These are phyloP conservation scores for Astraeus odoratus DNA, from an alignment of 768 basidiomycete genomes.

Conservation along the genomic window DNA sequence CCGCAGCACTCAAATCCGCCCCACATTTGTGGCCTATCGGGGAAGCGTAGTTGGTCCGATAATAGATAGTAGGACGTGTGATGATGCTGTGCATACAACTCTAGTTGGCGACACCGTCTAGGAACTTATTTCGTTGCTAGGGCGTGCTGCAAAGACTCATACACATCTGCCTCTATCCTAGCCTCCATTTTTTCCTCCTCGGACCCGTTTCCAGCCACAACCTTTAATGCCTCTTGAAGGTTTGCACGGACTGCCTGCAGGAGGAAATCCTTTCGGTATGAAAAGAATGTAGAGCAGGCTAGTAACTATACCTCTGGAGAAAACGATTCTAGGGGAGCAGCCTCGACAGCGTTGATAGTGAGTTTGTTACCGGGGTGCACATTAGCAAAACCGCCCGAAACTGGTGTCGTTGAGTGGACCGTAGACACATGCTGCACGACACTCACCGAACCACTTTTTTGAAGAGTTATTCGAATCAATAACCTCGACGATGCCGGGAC, in stretches of 20 bases:
- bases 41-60: too few species aligned
- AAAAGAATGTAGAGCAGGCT: not conserved
- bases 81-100: slow-evolving; percentile 2
- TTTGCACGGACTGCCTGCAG: slow-evolving; percentile 81
- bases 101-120: too few species aligned
- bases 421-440: not conserved
- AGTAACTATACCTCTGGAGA: slow-evolving; percentile 68
- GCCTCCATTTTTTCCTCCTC: slow-evolving; percentile 95
- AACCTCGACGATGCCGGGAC: slow-evolving; percentile 92
- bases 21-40: too few species aligned
- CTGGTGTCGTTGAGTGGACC: slow-evolving; percentile 35
- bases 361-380: slow-evolving; percentile 96
- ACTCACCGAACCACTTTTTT: slow-evolving; percentile 97
- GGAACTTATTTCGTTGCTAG: slow-evolving; percentile 42
- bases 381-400: slow-evolving; percentile 94
- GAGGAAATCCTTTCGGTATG: slow-evolving; percentile 1
- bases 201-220: slow-evolving; percentile 73
- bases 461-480: slow-evolving; percentile 69
- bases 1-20: too few species aligned
- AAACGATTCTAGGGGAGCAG: slow-evolving; percentile 85
- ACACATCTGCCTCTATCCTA: slow-evolving; percentile 91
- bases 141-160: slow-evolving; percentile 90
- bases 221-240: slow-evolving; percentile 82
- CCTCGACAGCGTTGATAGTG: slow-evolving; percentile 97
- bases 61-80: not conserved